Conservation (phyloP, 2,329 filamentous ascomycete genomes). For the Aspergillus aculeatinus region DNA sequence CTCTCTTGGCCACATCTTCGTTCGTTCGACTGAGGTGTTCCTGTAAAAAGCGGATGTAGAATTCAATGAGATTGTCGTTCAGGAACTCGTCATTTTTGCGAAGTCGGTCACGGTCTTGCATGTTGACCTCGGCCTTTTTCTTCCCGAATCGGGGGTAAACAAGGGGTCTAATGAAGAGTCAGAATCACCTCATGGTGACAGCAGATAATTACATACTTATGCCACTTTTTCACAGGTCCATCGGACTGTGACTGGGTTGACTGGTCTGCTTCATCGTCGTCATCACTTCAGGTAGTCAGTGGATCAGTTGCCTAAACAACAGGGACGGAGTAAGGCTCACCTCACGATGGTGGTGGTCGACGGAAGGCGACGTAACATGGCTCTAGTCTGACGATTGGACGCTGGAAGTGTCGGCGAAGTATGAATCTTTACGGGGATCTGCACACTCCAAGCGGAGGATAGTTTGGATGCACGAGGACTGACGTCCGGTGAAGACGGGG, state of each 20-base stretch:
- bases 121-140: constrained; percentile 47
- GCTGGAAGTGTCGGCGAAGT: constrained; percentile 4
- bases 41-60: constrained; percentile 77
- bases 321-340: constrained; percentile 15
- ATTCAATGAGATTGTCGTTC: constrained; percentile 89
- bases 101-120: constrained; percentile 61
- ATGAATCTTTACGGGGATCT: constrained; percentile 34
- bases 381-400: constrained; percentile 31
- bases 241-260: neutral
- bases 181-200: neutral
- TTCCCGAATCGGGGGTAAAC: constrained; percentile 48
- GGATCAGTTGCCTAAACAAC: neutral
- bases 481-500: neutral
- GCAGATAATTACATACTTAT: constrained; percentile 13
- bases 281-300: constrained; percentile 20
- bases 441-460: constrained; percentile 12
- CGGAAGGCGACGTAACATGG: constrained; percentile 25
- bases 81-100: constrained; percentile 82
- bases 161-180: constrained; percentile 34
- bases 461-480: constrained; percentile 13
- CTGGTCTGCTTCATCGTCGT: constrained; percentile 11
- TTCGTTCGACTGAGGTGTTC: constrained; percentile 56
- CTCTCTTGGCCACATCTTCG: constrained; percentile 59
- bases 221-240: constrained; percentile 24
- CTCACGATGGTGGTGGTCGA: constrained; percentile 17